phyloP scores from a whole-genome alignment of 257 asterid species.

The Ehretia macrophylla region DNA sequence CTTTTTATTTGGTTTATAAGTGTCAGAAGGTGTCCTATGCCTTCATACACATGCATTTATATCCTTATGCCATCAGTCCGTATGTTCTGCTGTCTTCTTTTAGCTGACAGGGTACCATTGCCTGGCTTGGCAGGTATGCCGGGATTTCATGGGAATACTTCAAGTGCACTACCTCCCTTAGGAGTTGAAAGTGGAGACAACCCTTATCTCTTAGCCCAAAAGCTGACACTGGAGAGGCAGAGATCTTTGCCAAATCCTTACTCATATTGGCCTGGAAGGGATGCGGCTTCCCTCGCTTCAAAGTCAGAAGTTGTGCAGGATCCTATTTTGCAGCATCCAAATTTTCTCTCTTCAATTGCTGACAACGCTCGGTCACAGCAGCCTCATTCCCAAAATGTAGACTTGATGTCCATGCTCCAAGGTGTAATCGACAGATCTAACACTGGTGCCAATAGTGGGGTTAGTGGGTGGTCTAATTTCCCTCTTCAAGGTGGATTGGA shows the following conservation, averaged over 20 bases:
- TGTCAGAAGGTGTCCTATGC: not conserved
- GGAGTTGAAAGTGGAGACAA: constrained; percentile 55
- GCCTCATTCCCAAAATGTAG: constrained; percentile 52
- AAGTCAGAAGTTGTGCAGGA: constrained; percentile 50
- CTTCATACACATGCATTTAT: not conserved
- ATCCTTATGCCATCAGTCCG: not conserved
- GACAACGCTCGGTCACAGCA: constrained; percentile 50
- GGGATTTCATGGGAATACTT: constrained; percentile 48
- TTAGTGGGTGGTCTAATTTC: constrained; percentile 65
- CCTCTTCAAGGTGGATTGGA: constrained; percentile 62
- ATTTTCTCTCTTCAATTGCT: constrained; percentile 38
- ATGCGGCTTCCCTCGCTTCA: constrained; percentile 37
- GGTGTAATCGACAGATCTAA: constrained; percentile 50
- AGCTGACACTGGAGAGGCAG: constrained; percentile 70
- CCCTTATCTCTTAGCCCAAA: constrained; percentile 54
- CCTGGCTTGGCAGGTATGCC: constrained; percentile 54
- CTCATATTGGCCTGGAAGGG: constrained; percentile 63
- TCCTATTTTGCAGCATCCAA: constrained; percentile 41
- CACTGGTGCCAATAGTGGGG: constrained; percentile 42
- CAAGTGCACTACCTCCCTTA: constrained; percentile 36
- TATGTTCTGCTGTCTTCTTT: not conserved
- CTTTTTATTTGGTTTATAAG: not conserved
- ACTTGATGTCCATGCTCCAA: constrained; percentile 52
- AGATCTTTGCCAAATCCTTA: constrained; percentile 60
- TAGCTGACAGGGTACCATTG: constrained; percentile 5